Conservation (phyloP, 805 yeast genomes). For the Candida fluviatilis region DNA sequence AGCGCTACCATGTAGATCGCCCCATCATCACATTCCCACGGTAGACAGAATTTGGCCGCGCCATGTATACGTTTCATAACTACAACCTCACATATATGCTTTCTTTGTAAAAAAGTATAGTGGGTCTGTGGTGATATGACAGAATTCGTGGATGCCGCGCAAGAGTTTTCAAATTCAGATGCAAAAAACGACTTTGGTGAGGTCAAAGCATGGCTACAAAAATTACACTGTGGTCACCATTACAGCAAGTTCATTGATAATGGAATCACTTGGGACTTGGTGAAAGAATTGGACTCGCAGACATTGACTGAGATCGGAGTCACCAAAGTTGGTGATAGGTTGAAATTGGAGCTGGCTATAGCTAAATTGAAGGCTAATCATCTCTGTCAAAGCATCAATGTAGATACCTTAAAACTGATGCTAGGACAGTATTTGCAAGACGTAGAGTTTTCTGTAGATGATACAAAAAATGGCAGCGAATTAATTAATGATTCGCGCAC, state of each 20-base stretch:
- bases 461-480: conserved; percentile 2
- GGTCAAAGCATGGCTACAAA: conserved; percentile 34
- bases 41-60: background rate
- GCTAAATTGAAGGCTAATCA: conserved; percentile 38
- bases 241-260: conserved; percentile 36
- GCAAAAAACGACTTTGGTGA: conserved; percentile 15
- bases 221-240: conserved; percentile 32
- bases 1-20: too few species aligned
- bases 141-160: background rate
- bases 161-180: background rate
- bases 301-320: conserved; percentile 73
- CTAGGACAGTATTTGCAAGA: conserved; percentile 12
- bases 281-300: conserved; percentile 57
- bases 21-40: too few species aligned
- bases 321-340: conserved; percentile 76
- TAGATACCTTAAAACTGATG: conserved; percentile 22
- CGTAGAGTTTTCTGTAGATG: background rate
- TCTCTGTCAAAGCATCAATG: conserved; percentile 15
- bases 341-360: conserved; percentile 60
- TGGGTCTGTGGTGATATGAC: background rate
- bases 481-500: conserved; percentile 7
- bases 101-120: too few species aligned
- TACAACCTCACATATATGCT: too few species aligned
- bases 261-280: conserved; percentile 52
- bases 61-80: background rate